Percentiles rank a stretch among this genome's conserved stretches.
Evolutionary conservation across 2,329 filamentous ascomycete species (phyloP).

Genomic region (Sporothrix globosa): DNA sequence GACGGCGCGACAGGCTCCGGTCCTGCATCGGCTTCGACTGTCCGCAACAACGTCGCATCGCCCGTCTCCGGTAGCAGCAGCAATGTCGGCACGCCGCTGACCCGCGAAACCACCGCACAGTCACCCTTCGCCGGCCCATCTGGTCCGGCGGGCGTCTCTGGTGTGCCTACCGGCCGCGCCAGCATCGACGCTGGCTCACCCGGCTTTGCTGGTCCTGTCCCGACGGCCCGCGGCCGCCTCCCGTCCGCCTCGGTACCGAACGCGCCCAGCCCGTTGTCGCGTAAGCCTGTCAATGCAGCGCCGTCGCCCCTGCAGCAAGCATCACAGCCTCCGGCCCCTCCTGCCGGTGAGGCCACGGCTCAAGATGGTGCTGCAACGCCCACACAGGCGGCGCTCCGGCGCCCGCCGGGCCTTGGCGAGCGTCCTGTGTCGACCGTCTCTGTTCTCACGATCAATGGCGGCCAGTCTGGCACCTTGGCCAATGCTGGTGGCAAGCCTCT

Average conservation of each 20-base stretch:
- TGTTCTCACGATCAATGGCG: slow-evolving; percentile 10
- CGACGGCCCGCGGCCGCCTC: slow-evolving; percentile 31
- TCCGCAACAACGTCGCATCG: not conserved
- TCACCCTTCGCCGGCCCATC: not conserved
- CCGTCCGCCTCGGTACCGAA: slow-evolving; percentile 9
- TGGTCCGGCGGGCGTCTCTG: not conserved
- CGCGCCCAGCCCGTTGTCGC: slow-evolving; percentile 18
- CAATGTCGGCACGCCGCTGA: not conserved
- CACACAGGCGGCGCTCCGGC: not conserved
- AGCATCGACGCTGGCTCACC: not conserved
- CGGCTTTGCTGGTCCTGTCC: slow-evolving; percentile 14
- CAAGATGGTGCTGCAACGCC: not conserved
- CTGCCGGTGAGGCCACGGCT: not conserved
- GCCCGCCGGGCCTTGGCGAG: not conserved
- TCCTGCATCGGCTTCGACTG: not conserved
- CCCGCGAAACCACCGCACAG: slow-evolving; percentile 5
- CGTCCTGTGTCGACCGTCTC: slow-evolving; percentile 31
- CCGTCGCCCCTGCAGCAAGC: slow-evolving; percentile 22
- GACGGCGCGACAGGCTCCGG: not conserved
- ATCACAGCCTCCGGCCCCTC: not conserved
- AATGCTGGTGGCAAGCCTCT: not conserved
- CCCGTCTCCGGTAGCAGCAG: not conserved
- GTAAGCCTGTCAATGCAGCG: slow-evolving; percentile 29
- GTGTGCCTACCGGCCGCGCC: not conserved
- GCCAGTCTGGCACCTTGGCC: not conserved